Base-by-base conservation (phyloP, 148 eudicot species). In the Rheum nobile region DNA sequence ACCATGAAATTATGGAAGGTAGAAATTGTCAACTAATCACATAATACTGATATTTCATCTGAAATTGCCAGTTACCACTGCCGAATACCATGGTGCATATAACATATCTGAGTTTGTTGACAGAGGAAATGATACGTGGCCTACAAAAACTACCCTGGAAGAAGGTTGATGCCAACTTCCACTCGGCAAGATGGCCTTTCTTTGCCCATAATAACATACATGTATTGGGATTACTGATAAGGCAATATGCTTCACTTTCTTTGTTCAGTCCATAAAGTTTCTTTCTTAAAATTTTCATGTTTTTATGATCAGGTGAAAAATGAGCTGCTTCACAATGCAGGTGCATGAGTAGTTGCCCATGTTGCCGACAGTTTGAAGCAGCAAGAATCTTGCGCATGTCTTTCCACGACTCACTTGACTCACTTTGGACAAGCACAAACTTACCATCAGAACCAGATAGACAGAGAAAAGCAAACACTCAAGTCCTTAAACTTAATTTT, bases 161-260 rank as follows among this genome's bases (percentile, higher is more conserved):
- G 84, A 95, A 90, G 84, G 97, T 91, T n/a, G 98, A 95, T 74
- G 96, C 91, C 72, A 95, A 96, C 84, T 95, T 95, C 81, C 98
- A 91, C 85, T 87, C 93, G 1, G 91, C 98, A 21, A 67, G 84
- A 52, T 95, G 96, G 97, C 98, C 98, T 38, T 95, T 87, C 82
- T 91, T 88, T 77, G 98, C 98, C 17, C 98, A 95, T 50, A 91
- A 95, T 84, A 95, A 88, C 76, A 91, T 95, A 69, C 93, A 95
- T 80, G 98, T 95, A 91, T n/a, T n/a, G n/a, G n/a, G n/a, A n/a
- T 63, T n/a, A n/a, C n/a, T n/a, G n/a, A n/a, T n/a, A n/a, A n/a
- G n/a, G n/a, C n/a, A n/a, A n/a, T n/a, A n/a, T 50, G 57, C 35
- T 63, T 63, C 69, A 8, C 69, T 14, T 11, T 63, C 13, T 63